These are phyloP conservation scores for Aspergillus glaucus DNA, from an alignment of 2,329 filamentous ascomycete species.

Conservation along the genomic window DNA sequence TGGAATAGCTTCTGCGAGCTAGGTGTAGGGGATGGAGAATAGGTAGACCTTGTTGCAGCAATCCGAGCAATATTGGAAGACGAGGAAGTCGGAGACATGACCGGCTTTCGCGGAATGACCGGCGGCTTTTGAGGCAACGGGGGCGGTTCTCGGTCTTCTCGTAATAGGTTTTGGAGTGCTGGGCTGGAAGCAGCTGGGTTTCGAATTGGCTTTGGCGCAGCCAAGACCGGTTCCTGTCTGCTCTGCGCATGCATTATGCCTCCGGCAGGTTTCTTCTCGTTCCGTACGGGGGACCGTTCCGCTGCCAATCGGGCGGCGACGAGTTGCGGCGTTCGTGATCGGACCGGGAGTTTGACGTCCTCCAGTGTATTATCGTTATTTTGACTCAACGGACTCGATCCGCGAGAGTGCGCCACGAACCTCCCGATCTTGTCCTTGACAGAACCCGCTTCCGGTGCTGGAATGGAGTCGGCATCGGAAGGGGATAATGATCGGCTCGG, in stretches of 20 bases:
- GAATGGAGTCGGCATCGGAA: conserved; percentile 15
- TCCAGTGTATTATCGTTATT: not conserved
- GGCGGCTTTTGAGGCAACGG: not conserved
- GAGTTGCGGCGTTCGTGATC: conserved; percentile 21
- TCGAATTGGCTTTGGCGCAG: conserved; percentile 20
- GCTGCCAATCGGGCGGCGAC: conserved; percentile 32
- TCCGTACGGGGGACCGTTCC: conserved; percentile 19
- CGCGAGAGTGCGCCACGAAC: conserved; percentile 21
- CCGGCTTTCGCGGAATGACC: conserved; percentile 8
- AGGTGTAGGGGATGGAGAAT: conserved; percentile 5
- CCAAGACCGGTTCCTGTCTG: conserved; percentile 14
- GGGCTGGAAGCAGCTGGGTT: conserved; percentile 3
- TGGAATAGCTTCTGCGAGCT: conserved; percentile 13
- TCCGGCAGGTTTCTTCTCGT: conserved; percentile 8
- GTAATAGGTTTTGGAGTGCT: conserved; percentile 2
- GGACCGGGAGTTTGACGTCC: conserved; percentile 6
- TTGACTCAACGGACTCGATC: conserved; percentile 3
- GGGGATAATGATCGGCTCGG: conserved; percentile 3
- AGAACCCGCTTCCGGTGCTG: conserved; percentile 26
- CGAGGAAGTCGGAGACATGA: conserved; percentile 1
- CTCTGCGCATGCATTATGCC: conserved; percentile 10
- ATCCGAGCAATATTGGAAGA: conserved; percentile 3
- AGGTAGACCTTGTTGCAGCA: conserved; percentile 5
- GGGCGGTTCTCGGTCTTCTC: conserved; percentile 1
- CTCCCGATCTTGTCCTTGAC: conserved; percentile 35